Conservation (phyloP, 805 yeast species). For the Candida ortonii region DNA sequence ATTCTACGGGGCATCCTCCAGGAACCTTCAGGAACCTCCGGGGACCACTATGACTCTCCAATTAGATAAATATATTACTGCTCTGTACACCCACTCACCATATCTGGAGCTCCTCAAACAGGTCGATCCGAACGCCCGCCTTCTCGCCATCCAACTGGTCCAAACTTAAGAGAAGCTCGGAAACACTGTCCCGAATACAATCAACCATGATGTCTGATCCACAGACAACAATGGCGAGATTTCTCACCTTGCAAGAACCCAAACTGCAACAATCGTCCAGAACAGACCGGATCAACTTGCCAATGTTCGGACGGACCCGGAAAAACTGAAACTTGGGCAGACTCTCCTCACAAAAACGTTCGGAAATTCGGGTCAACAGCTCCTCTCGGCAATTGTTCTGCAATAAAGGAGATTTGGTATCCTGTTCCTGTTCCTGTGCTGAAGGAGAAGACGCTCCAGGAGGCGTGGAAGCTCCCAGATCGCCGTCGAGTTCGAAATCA, state of each 20-base stretch:
- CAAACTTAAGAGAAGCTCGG: constrained; percentile 19
- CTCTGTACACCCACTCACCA: too few species aligned
- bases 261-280: too few species aligned
- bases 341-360: constrained; percentile 31
- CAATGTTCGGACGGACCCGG: constrained; percentile 12
- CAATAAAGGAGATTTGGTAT: constrained; percentile 6
- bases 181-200: constrained; percentile 44
- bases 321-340: constrained; percentile 34
- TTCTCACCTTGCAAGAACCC: too few species aligned
- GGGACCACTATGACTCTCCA: too few species aligned
- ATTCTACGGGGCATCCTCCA: too few species aligned
- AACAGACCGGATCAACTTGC: constrained; percentile 10
- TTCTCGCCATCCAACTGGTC: too few species aligned
- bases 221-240: constrained; percentile 52
- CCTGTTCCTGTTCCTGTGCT: constrained; percentile 1
- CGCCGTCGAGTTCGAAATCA: constrained; percentile 1
- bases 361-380: constrained; percentile 30
- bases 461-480: not conserved
- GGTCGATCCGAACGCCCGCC: too few species aligned
- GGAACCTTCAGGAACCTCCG: not conserved
- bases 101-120: constrained; percentile 55
- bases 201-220: constrained; percentile 57
- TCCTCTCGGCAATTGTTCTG: constrained; percentile 4
- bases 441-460: too few species aligned
- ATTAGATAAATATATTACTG: too few species aligned